Conservation (phyloP, 306 rosid species). For the Leucaena leucocephala region DNA sequence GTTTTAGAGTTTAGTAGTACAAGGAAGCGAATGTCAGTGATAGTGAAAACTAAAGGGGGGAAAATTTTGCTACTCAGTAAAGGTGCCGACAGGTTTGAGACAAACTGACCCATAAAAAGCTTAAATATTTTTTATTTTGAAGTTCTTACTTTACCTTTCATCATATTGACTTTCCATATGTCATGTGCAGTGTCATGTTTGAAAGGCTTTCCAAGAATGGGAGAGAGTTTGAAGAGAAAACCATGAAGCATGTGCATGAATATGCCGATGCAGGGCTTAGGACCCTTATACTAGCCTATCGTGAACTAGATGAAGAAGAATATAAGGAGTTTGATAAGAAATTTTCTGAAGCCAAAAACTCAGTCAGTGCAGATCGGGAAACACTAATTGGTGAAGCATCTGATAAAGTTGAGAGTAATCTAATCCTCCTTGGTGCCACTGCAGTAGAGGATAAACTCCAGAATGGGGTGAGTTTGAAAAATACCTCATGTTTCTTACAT, state of each 20-base stretch:
- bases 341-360: conserved; percentile 55
- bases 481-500: neutral
- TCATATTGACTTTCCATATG: neutral
- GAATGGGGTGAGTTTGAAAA: conserved; percentile 56
- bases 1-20: conserved; percentile 19
- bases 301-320: conserved; percentile 59
- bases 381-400: conserved; percentile 52
- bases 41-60: conserved; percentile 10
- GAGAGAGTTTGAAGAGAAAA: conserved; percentile 55
- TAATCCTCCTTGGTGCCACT: conserved; percentile 75
- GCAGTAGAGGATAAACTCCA: conserved; percentile 51
- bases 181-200: conserved; percentile 64
- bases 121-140: neutral
- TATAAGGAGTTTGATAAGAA: conserved; percentile 51
- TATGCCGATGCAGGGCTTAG: conserved; percentile 50
- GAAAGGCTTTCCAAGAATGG: conserved; percentile 59
- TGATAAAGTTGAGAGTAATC: conserved; percentile 53
- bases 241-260: conserved; percentile 55
- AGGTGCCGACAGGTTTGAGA: conserved; percentile 22
- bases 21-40: conserved; percentile 27
- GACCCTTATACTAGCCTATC: conserved; percentile 67
- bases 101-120: neutral
- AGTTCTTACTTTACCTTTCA: neutral
- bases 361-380: conserved; percentile 57
- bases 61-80: conserved; percentile 20